phyloP scores from a whole-genome alignment of 2,329 filamentous ascomycete species.

The Talaromyces funiculosus region DNA sequence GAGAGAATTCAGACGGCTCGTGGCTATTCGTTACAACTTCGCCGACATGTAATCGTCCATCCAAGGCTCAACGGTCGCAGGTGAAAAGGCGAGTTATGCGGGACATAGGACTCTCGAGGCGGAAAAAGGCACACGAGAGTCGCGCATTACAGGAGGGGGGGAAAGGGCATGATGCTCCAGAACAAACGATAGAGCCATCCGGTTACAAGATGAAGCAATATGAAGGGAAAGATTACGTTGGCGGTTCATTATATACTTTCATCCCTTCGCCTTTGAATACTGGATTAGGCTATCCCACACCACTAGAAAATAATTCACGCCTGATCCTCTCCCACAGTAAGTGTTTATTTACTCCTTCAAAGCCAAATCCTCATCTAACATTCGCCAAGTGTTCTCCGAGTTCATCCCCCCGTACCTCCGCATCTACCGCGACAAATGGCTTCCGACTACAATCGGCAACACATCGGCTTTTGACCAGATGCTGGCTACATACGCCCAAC shows the following conservation, averaged over 20 bases:
- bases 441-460: not conserved
- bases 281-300: not conserved
- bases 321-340: not conserved
- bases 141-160: not conserved
- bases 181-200: too few relatives aligned
- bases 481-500: not conserved
- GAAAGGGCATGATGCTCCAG: too few relatives aligned
- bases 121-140: not conserved
- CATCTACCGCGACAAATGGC: slow-evolving; percentile 1
- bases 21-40: not conserved
- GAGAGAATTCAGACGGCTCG: not conserved
- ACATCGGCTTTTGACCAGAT: slow-evolving; percentile 1
- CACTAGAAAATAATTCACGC: not conserved
- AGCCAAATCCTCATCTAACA: not conserved
- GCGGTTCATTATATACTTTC: not conserved
- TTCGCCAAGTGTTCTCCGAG: not conserved
- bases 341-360: not conserved
- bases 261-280: not conserved
- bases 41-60: not conserved
- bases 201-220: not conserved
- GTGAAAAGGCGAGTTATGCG: not conserved
- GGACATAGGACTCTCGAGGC: not conserved
- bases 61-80: not conserved
- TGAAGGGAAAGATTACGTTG: not conserved
- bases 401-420: not conserved